A percentile compares a stretch with the other conserved stretches of the same genome.
phyloP scores from a whole-genome alignment of 495 filamentous ascomycete genomes.

The Tuber aestivum region DNA sequence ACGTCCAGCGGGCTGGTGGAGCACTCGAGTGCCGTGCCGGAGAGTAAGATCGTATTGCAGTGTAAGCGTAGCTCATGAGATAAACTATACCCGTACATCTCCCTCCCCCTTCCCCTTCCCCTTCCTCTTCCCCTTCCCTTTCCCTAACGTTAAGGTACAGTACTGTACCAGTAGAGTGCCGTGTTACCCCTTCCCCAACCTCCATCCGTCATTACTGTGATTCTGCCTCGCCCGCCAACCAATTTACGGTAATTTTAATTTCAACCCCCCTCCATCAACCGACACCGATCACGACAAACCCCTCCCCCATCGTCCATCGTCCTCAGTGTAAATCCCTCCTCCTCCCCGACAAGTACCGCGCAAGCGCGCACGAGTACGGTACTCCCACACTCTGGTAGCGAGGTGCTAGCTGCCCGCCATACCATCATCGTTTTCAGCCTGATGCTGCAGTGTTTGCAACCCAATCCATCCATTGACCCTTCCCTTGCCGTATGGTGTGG shows the following conservation, averaged over 20 bases:
- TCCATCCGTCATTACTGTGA: no score
- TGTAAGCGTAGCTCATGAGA: conserved; percentile 16
- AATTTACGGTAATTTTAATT: background rate
- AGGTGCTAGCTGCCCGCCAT: conserved; percentile 27
- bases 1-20: no score
- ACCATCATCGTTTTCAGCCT: conserved; percentile 9
- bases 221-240: background rate
- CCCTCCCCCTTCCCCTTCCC: conserved; percentile 4
- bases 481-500: background rate
- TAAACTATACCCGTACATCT: conserved; percentile 26
- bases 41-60: no score
- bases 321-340: conserved; percentile 18
- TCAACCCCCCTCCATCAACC: background rate
- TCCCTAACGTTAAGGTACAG: no score
- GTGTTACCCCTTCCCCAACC: no score
- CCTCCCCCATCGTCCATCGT: background rate
- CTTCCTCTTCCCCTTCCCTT: conserved; percentile 6
- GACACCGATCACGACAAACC: background rate
- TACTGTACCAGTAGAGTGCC: no score
- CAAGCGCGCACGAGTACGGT: background rate
- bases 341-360: conserved; percentile 34
- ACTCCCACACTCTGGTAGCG: conserved; percentile 29
- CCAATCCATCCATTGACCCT: background rate
- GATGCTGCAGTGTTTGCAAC: background rate
- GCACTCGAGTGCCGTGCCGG: no score